Evolutionary conservation across 352 stramenopile genomes (phyloP).

Genomic region (Albugo candida): DNA sequence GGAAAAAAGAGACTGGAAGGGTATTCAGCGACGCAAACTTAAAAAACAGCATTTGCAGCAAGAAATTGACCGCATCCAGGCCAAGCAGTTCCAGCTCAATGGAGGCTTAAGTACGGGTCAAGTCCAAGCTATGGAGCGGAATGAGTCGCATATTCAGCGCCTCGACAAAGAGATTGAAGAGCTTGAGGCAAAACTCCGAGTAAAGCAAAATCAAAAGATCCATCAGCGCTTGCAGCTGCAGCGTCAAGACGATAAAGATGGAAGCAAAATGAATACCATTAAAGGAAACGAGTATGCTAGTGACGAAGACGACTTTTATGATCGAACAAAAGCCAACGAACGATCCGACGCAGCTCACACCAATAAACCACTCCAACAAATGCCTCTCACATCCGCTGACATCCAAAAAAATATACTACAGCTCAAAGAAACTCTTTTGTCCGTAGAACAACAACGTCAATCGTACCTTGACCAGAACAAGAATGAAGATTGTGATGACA

Average conservation of each 20-base stretch:
- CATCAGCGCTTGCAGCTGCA: slow-evolving; percentile 1
- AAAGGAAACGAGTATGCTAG: slow-evolving; percentile 18
- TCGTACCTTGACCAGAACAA: neutral
- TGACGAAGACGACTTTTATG: slow-evolving; percentile 67
- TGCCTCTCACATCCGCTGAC: neutral
- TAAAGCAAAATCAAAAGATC: slow-evolving; percentile 4
- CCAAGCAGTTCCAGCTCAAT: slow-evolving; percentile 44
- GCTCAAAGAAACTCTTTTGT: neutral
- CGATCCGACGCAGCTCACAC: neutral
- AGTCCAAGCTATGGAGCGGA: slow-evolving; percentile 29
- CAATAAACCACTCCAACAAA: neutral
- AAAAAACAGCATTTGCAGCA: slow-evolving; percentile 71
- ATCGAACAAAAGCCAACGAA: slow-evolving; percentile 42
- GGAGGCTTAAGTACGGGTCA: slow-evolving; percentile 38
- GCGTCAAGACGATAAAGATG: neutral
- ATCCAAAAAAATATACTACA: neutral
- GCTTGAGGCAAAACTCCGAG: slow-evolving; percentile 15
- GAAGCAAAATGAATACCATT: neutral
- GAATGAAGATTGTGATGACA: neutral
- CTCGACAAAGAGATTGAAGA: slow-evolving; percentile 44
- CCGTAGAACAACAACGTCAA: neutral
- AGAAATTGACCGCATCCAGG: slow-evolving; percentile 40
- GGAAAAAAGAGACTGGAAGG: slow-evolving; percentile 56
- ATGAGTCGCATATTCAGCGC: slow-evolving; percentile 33
- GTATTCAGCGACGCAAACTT: slow-evolving; percentile 49